Percentiles rank a stretch among this genome's conserved stretches.
Evolutionary conservation across 495 filamentous ascomycete genomes (phyloP).

Genomic region (Hyaloscypha finlandica): DNA sequence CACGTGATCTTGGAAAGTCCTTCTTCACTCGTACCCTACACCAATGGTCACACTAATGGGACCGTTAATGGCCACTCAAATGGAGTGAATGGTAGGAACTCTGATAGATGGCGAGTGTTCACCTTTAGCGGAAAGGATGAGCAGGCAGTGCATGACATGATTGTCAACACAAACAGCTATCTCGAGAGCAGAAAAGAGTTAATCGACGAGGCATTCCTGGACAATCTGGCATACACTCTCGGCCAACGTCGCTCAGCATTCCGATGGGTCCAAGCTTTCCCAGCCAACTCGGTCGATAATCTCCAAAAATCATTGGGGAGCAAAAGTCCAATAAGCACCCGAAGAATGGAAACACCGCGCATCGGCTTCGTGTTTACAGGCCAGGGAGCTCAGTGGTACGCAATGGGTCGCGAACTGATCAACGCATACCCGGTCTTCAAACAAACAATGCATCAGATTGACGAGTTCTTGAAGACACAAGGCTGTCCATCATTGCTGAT

Average conservation of each 20-base stretch:
- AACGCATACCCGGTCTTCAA: slow-evolving; percentile 41
- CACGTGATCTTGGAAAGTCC: slow-evolving; percentile 55
- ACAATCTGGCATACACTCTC: slow-evolving; percentile 38
- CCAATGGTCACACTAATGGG: no score
- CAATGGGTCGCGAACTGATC: slow-evolving; percentile 58
- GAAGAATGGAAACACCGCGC: slow-evolving; percentile 7
- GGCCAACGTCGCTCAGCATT: slow-evolving; percentile 42
- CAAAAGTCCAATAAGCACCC: slow-evolving; percentile 1
- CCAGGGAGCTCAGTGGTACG: slow-evolving; percentile 50
- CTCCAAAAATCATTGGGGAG: slow-evolving; percentile 12
- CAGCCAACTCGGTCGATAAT: slow-evolving; percentile 19
- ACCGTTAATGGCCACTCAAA: no score
- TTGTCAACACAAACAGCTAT: slow-evolving; percentile 45
- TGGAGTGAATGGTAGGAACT: no score
- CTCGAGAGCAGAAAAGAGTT: slow-evolving; percentile 45
- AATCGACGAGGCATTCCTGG: slow-evolving; percentile 33
- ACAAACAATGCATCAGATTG: slow-evolving; percentile 35
- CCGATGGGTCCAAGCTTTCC: slow-evolving; percentile 36
- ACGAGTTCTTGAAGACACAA: background rate
- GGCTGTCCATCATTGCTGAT: background rate
- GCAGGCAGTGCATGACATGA: slow-evolving; percentile 37
- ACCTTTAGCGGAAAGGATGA: slow-evolving; percentile 52
- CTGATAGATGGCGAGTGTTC: slow-evolving; percentile 49
- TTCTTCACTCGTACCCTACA: slow-evolving; percentile 10
- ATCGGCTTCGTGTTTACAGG: slow-evolving; percentile 33